These are phyloP conservation scores for Penicillium verrucosum DNA, from an alignment of 2,329 filamentous ascomycete species.

Conservation along the genomic window DNA sequence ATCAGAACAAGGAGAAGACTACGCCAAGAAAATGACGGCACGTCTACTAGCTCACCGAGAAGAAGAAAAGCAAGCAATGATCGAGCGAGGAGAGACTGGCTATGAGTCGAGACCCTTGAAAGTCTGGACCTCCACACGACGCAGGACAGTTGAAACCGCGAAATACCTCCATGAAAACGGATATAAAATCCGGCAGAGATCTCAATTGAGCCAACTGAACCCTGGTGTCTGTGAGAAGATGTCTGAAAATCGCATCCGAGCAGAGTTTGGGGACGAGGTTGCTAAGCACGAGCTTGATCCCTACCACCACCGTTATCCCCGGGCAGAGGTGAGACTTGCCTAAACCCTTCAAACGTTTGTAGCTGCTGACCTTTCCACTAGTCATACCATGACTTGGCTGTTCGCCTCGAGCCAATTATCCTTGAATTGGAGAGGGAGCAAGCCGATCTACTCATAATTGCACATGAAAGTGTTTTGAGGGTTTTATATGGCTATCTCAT, in stretches of 20 bases:
- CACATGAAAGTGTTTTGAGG: constrained; percentile 94
- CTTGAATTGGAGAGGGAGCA: constrained; percentile 95
- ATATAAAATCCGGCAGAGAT: constrained; percentile 83
- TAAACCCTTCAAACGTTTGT: background rate
- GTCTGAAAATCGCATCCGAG: constrained; percentile 75
- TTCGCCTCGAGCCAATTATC: constrained; percentile 95
- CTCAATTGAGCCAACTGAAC: constrained; percentile 96
- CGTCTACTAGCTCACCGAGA: constrained; percentile 79
- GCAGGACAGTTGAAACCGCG: constrained; percentile 86
- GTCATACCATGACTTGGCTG: constrained; percentile 98
- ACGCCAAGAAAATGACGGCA: constrained; percentile 82
- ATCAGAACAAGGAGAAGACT: constrained; percentile 74
- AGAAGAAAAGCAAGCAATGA: constrained; percentile 68
- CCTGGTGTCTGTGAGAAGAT: constrained; percentile 94
- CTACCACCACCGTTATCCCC: constrained; percentile 93
- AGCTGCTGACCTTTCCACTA: constrained; percentile 36
- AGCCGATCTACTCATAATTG: constrained; percentile 96
- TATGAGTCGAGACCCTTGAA: constrained; percentile 74
- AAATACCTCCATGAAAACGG: constrained; percentile 74
- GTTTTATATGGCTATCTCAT: constrained; percentile 97
- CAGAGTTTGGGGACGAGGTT: constrained; percentile 84
- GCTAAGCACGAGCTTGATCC: constrained; percentile 90
- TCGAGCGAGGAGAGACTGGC: constrained; percentile 64
- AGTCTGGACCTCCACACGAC: constrained; percentile 91
- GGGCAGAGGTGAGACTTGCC: constrained; percentile 68